Evolutionary conservation across 2,329 filamentous ascomycete genomes (phyloP).

Genomic region (Tolypocladium ovalisporum): DNA sequence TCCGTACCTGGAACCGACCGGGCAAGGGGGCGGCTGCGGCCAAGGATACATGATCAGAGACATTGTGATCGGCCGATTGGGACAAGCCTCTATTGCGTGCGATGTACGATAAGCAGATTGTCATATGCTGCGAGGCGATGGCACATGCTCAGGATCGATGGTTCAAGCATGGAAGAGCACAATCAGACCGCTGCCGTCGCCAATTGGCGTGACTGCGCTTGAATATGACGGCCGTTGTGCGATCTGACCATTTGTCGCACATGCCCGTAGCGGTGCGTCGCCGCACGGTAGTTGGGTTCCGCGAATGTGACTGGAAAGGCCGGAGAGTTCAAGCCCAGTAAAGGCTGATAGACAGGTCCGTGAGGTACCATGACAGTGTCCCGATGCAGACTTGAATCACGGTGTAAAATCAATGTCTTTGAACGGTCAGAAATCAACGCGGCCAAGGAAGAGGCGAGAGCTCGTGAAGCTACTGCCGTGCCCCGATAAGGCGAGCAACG

Average conservation of each 20-base stretch:
- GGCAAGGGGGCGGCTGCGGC: conserved; percentile 1
- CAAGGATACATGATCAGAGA: background rate
- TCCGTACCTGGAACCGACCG: conserved; percentile 65
- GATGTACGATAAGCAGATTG: background rate
- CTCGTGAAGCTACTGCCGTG: background rate
- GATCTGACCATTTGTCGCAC: background rate
- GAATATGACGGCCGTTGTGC: background rate
- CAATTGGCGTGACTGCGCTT: background rate
- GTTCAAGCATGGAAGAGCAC: background rate
- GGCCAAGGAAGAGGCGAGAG: background rate
- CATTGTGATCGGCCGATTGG: too few relatives aligned
- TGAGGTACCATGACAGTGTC: background rate
- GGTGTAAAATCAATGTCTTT: background rate
- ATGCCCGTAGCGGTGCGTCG: background rate
- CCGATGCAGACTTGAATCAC: background rate
- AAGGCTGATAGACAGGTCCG: background rate
- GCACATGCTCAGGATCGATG: background rate
- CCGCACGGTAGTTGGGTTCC: background rate
- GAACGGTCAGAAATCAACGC: background rate
- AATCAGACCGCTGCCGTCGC: background rate
- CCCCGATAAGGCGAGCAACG: background rate
- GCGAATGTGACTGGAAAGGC: too few relatives aligned
- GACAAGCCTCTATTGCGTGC: background rate
- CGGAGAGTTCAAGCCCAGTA: too few relatives aligned
- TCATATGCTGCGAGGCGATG: background rate